Evolutionary conservation across 805 yeast genomes (phyloP), one percentile per base, ranked within the genome.

Genomic region (Torulaspora franciscae): DNA sequence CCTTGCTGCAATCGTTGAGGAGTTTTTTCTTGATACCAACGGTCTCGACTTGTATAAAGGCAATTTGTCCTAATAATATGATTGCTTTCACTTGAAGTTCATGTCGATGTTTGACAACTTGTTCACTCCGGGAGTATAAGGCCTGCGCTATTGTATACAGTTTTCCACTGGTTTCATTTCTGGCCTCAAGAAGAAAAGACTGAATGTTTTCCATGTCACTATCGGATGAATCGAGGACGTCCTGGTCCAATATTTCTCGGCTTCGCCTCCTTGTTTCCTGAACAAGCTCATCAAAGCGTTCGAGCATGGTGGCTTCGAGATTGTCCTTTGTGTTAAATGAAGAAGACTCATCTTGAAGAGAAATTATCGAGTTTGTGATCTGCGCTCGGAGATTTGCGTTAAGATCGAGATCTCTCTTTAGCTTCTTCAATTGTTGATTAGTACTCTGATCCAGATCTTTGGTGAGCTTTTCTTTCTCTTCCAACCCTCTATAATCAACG

Each of bases 11-110:
- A 5, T 68, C 70, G 17, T 55, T 59, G 4, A 62, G 48, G 9
- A 73, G 41, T 1, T 46, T 22, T 15, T 58, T 62, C 17, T 62
- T 68, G 0, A 67, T 54, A 22, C 62, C 64, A 46, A 71, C 52
- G 5, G 66, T 61, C 37, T 65, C 65, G 19, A 70, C 52, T 49
- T 72, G 76, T 2, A 70, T 60, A 39, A 52, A 60, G 1, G 74
- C 67, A 28, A 70, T 60, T 17, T 65, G 58, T 3, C 66, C 59
- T 36, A 57, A 47, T 0, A 54, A 24, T 3, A 37, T 47, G 22
- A 71, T 54, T 1, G 69, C 57, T 4, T 62, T 49, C 1, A 56
- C 55, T 10, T 72, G 65, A 9, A 73, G 47, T n/a, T 51, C 56
- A 10, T 51, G 50, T 46, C 72, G 74, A 1, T 64, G 49, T 3